These are phyloP conservation scores for Chytriomyces sp. DNA, from an alignment of 192 early-diverging fungal genomes.

Conservation along the genomic window DNA sequence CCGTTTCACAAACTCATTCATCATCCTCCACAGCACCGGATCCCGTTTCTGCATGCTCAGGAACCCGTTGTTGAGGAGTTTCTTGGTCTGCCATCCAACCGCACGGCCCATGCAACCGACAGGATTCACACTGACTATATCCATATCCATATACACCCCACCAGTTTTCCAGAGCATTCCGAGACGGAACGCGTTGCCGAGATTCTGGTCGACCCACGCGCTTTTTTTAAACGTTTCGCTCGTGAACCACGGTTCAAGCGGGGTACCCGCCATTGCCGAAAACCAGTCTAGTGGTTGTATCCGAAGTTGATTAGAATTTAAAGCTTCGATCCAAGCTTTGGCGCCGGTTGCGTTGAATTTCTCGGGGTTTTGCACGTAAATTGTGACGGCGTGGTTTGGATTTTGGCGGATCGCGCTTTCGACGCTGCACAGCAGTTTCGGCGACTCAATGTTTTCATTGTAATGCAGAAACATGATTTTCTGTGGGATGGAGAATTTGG, in stretches of 20 bases:
- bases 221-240: constrained; percentile 15
- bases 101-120: constrained; percentile 22
- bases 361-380: constrained; percentile 33
- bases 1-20: constrained; percentile 42
- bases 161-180: constrained; percentile 38
- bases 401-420: constrained; percentile 43
- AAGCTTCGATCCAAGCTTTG: background rate
- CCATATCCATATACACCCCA: constrained; percentile 41
- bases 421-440: constrained; percentile 38
- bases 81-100: constrained; percentile 26
- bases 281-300: constrained; percentile 22
- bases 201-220: constrained; percentile 43
- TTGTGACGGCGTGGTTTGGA: constrained; percentile 35
- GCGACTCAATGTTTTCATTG: constrained; percentile 30
- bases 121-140: constrained; percentile 43
- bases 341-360: constrained; percentile 25
- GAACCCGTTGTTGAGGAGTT: constrained; percentile 38
- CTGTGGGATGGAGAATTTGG: constrained; percentile 16
- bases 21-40: constrained; percentile 39
- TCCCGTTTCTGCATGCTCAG: constrained; percentile 36
- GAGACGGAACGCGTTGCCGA: constrained; percentile 44
- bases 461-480: constrained; percentile 45
- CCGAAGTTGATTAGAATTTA: background rate
- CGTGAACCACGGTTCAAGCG: constrained; percentile 37
- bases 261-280: constrained; percentile 26